Base-by-base conservation (phyloP, 2,329 filamentous ascomycete genomes). In the Xylaria sp. region DNA sequence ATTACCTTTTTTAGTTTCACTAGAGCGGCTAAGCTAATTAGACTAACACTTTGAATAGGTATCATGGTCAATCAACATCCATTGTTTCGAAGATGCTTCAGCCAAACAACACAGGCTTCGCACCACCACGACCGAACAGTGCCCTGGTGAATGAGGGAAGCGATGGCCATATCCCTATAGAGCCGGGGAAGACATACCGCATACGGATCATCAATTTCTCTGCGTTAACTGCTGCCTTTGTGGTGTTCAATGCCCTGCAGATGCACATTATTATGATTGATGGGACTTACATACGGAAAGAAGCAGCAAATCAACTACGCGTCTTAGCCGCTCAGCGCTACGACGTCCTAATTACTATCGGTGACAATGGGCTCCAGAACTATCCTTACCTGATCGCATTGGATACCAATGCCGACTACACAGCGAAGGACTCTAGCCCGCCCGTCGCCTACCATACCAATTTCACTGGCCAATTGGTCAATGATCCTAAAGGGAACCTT, bases 251-350 rank as follows among this genome's bases (percentile, higher is more conserved):
- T 69, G 79, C 78, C 1, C 79, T 84, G 68, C 78, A 79, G 27
- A 84, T 85, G 82, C 75, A 79, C 21, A 75, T 85, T 23, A 84
- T 86, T 69, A 80, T 81, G 79, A 80, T 78, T 37, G 84, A 86
- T 58, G 79, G 75, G 13, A 78, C 82, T 2, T 83, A 83, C 67
- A 75, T 84, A 50, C 72, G 81, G 60, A 75, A 79, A 61, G 64
- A 78, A 23, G 65, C 75, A 35, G 78, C 80, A 0, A 76, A 81
- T 62, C 80, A 82, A 72, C 69, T 85, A 23, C 82, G 81, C 10
- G 66, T 85, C 16, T 72, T 81, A 3, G 77, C 84, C 5, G 82
- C 81, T 0, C 83, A 85, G 75, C 81, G 84, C 18, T 84, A 83
- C 68, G 83, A 85, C 68, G 78, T 85, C n/a, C 78, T 85, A 18